phyloP scores from a whole-genome alignment of 225 moss, liverwort and hornwort genomes.

The Marchantia polymorpha region DNA sequence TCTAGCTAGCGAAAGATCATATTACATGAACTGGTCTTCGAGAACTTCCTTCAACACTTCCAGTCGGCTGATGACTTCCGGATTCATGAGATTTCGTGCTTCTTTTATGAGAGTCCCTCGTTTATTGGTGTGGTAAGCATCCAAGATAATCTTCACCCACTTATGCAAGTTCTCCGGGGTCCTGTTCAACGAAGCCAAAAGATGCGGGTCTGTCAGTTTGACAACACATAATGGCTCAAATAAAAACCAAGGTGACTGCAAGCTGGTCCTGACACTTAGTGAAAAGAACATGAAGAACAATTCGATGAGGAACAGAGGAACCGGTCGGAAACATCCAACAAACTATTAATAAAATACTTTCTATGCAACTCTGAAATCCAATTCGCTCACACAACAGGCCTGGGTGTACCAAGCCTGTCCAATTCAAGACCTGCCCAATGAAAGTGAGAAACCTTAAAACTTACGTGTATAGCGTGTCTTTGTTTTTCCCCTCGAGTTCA shows the following conservation, averaged over 20 bases:
- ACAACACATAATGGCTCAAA: neutral
- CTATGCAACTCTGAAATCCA: no score
- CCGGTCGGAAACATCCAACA: no score
- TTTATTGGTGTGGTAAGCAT: slow-evolving; percentile 81
- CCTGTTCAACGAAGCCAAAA: slow-evolving; percentile 37
- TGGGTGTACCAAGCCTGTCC: neutral
- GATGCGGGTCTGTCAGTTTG: neutral
- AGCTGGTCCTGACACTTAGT: no score
- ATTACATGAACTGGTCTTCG: slow-evolving; percentile 70
- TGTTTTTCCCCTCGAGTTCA: slow-evolving; percentile 75
- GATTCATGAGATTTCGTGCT: slow-evolving; percentile 87
- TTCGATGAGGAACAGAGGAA: no score
- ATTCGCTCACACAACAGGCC: no score
- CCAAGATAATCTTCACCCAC: slow-evolving; percentile 74
- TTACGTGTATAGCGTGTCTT: slow-evolving; percentile 83
- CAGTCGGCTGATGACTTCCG: slow-evolving; percentile 70
- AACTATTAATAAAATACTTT: no score
- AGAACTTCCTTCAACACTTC: slow-evolving; percentile 62
- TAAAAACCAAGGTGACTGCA: neutral
- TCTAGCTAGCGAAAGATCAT: neutral
- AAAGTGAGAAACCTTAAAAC: slow-evolving; percentile 5
- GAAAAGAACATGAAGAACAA: no score
- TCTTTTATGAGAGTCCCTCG: slow-evolving; percentile 87
- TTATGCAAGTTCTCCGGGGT: slow-evolving; percentile 70
- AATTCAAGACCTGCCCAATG: neutral